These are phyloP conservation scores for Polytrichum commune DNA, from an alignment of 225 moss, liverwort and hornwort genomes.

Conservation along the genomic window DNA sequence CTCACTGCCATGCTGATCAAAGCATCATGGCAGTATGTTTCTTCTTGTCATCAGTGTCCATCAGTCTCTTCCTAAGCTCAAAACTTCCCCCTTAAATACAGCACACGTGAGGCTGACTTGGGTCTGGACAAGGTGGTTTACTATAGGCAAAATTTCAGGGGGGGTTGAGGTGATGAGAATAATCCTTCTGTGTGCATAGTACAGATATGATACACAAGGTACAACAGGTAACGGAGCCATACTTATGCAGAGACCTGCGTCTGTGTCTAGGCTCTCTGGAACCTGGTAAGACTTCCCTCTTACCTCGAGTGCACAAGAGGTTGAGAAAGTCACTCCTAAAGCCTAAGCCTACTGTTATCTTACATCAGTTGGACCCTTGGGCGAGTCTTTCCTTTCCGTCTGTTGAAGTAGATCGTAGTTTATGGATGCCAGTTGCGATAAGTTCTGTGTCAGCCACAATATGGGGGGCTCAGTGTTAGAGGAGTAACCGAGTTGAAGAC, in stretches of 20 bases:
- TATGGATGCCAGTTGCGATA: constrained; percentile 96
- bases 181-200: constrained; percentile 21
- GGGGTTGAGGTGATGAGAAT: constrained; percentile 31
- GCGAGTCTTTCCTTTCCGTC: constrained; percentile 72
- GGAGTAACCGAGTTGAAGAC: no score
- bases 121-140: background rate
- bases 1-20: constrained; percentile 9
- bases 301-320: background rate
- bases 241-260: constrained; percentile 33
- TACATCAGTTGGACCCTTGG: constrained; percentile 60
- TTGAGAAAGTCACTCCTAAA: no score
- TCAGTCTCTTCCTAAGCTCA: constrained; percentile 29
- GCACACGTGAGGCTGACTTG: no score
- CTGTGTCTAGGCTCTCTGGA: constrained; percentile 54
- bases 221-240: constrained; percentile 41
- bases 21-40: constrained; percentile 19
- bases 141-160: constrained; percentile 39
- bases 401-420: constrained; percentile 97
- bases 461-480: no score
- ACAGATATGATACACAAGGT: constrained; percentile 43
- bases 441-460: constrained; percentile 54
- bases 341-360: background rate
- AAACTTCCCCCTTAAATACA: constrained; percentile 17
- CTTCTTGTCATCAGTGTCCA: constrained; percentile 17
- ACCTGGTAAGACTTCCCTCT: constrained; percentile 22